phyloP scores from a whole-genome alignment of 768 basidiomycete genomes.

The Xanthoconium purpureum region DNA sequence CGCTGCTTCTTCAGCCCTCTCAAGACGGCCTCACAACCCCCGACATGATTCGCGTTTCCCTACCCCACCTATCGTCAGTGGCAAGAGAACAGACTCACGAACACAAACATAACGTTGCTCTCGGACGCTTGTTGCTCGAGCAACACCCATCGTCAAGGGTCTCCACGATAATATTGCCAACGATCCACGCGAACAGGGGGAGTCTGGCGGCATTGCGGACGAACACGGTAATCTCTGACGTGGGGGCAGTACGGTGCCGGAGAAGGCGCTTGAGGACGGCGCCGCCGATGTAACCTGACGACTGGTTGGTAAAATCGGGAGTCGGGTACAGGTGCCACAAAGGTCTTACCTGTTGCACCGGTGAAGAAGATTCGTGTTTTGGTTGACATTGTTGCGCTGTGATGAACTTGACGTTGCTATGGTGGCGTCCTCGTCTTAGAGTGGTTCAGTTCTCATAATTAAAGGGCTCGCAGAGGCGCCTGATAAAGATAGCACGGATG shows the following conservation, averaged over 20 bases:
- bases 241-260: constrained; percentile 9
- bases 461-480: too few species aligned
- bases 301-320: neutral
- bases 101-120: constrained; percentile 43
- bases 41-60: constrained; percentile 46
- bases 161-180: constrained; percentile 31
- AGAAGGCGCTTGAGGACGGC: constrained; percentile 26
- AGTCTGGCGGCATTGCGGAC: constrained; percentile 26
- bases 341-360: neutral
- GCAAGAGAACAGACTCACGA: constrained; percentile 23
- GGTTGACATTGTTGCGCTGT: neutral
- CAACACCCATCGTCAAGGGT: constrained; percentile 39
- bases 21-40: too few species aligned
- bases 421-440: too few species aligned
- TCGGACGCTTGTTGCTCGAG: constrained; percentile 42
- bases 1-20: constrained; percentile 52
- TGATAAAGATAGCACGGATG: too few species aligned
- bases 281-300: constrained; percentile 31
- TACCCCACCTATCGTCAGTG: constrained; percentile 6
- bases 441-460: too few species aligned
- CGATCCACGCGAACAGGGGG: constrained; percentile 10
- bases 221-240: constrained; percentile 21
- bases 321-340: too few species aligned
- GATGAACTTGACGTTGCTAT: too few species aligned
- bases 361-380: neutral